Conservation (phyloP, 2,329 filamentous ascomycete genomes). For the Stachybotrys chlorohalonatus region DNA sequence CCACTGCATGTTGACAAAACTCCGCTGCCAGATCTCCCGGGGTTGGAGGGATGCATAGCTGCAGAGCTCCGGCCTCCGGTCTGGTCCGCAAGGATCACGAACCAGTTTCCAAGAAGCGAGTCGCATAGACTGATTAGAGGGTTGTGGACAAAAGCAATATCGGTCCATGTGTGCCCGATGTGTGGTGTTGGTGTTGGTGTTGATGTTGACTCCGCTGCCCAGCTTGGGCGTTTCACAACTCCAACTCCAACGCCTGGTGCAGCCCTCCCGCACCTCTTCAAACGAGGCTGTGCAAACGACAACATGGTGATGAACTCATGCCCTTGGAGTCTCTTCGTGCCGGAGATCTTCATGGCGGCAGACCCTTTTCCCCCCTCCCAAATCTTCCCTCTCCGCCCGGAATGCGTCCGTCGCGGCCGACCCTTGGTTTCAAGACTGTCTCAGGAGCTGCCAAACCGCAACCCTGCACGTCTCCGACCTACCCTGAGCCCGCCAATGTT, state of each 20-base stretch:
- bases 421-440: neutral
- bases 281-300: neutral
- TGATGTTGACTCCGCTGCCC: neutral
- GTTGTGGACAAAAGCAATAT: too few species aligned
- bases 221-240: neutral
- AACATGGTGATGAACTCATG: neutral
- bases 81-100: neutral
- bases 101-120: too few species aligned
- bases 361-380: neutral
- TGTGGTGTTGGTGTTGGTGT: neutral
- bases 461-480: neutral
- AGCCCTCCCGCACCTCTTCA: neutral
- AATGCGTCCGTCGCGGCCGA: neutral
- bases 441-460: neutral
- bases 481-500: neutral
- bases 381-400: neutral
- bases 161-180: too few species aligned
- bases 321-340: neutral
- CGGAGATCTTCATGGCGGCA: neutral
- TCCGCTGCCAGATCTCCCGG: neutral
- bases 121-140: too few species aligned
- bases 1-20: neutral
- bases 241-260: neutral
- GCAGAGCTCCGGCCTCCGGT: neutral
- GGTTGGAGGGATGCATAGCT: neutral